phyloP scores from a whole-genome alignment of 2,329 filamentous ascomycete genomes.

The Colletotrichum incanum region DNA sequence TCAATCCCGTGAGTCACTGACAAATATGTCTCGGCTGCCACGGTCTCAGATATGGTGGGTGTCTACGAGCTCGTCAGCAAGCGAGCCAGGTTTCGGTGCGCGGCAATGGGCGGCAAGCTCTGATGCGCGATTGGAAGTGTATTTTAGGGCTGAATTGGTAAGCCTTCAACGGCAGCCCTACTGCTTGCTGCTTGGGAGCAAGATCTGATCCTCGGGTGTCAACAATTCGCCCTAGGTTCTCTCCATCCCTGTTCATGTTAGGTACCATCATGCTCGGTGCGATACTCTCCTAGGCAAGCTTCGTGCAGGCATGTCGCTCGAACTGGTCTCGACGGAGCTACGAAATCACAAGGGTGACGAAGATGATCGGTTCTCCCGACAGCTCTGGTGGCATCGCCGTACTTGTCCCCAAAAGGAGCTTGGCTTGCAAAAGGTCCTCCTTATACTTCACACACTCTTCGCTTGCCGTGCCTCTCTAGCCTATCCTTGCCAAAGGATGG shows the following conservation, averaged over 20 bases:
- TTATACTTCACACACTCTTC: neutral
- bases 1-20: neutral
- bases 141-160: constrained; percentile 14
- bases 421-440: neutral
- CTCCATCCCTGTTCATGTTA: neutral
- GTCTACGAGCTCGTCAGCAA: neutral
- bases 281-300: neutral
- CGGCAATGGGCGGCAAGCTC: constrained; percentile 12
- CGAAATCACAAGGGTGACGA: neutral
- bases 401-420: neutral
- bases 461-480: neutral
- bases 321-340: neutral
- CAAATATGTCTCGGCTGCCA: neutral
- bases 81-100: neutral
- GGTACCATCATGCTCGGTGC: neutral
- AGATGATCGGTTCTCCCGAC: neutral
- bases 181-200: neutral
- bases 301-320: neutral
- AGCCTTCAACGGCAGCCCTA: neutral
- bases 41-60: no score
- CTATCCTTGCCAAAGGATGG: neutral
- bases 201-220: neutral
- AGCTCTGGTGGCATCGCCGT: neutral
- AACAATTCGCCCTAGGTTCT: no score
- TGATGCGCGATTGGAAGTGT: constrained; percentile 8